These are phyloP conservation scores for Furcasterigmium sp. DNA, from an alignment of 2,329 filamentous ascomycete species.

Conservation along the genomic window DNA sequence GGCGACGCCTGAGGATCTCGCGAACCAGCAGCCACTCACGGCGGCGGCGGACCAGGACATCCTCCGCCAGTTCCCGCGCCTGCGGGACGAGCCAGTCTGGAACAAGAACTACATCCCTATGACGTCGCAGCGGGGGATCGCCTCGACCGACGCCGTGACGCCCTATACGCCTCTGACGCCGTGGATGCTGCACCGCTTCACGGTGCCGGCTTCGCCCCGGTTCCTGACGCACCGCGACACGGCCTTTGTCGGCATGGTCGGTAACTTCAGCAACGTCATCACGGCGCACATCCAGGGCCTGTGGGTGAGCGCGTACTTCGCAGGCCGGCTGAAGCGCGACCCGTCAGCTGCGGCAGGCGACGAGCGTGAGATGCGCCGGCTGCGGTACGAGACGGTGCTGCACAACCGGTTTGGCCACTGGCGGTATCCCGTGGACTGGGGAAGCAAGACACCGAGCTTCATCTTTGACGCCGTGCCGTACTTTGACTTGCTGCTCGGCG, in stretches of 20 bases:
- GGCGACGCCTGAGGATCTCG: constrained; percentile 19
- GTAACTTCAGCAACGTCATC: constrained; percentile 35
- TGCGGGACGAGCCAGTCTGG: constrained; percentile 44
- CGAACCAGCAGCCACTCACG: constrained; percentile 29
- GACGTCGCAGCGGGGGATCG: constrained; percentile 29
- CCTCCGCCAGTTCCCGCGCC: constrained; percentile 43
- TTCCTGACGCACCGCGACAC: constrained; percentile 33
- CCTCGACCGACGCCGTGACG: constrained; percentile 20
- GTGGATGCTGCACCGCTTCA: constrained; percentile 40
- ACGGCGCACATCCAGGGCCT: constrained; percentile 46
- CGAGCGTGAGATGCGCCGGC: constrained; percentile 23
- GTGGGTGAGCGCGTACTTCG: constrained; percentile 62
- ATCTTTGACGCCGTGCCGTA: constrained; percentile 75
- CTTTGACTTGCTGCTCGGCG: constrained; percentile 60
- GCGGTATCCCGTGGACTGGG: constrained; percentile 63
- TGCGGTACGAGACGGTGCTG: constrained; percentile 53
- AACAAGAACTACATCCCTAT: constrained; percentile 40
- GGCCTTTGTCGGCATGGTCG: constrained; percentile 38
- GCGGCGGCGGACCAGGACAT: constrained; percentile 47
- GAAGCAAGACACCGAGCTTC: constrained; percentile 59
- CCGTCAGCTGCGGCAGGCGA: constrained; percentile 6
- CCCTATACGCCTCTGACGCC: constrained; percentile 25
- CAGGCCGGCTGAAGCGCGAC: constrained; percentile 14
- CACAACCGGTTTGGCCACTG: constrained; percentile 65
- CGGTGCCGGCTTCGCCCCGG: constrained; percentile 32